Conservation (phyloP, 2,329 filamentous ascomycete genomes). For the Fusarium sp. region DNA sequence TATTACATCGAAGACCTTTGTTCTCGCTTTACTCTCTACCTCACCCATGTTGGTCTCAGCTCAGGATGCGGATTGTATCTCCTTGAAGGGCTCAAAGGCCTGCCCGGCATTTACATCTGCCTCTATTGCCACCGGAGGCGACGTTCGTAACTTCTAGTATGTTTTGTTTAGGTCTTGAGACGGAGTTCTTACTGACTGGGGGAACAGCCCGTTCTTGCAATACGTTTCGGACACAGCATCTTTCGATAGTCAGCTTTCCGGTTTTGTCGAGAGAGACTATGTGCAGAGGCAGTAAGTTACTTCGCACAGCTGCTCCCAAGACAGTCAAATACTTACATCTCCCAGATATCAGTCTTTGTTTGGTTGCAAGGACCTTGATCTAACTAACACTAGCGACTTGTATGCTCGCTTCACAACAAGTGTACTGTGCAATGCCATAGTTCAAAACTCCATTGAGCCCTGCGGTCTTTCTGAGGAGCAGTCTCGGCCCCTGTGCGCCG, state of each 20-base stretch:
- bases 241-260: slow-evolving; percentile 80
- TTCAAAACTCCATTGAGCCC: slow-evolving; percentile 82
- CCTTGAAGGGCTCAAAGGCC: slow-evolving; percentile 73
- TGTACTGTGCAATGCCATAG: slow-evolving; percentile 90
- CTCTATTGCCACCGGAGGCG: slow-evolving; percentile 73
- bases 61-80: slow-evolving; percentile 65
- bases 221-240: slow-evolving; percentile 79
- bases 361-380: slow-evolving; percentile 81
- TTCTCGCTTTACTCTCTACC: slow-evolving; percentile 43
- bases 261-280: slow-evolving; percentile 80
- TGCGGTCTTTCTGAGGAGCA: slow-evolving; percentile 75
- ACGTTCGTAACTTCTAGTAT: slow-evolving; percentile 72
- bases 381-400: slow-evolving; percentile 80
- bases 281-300: slow-evolving; percentile 78
- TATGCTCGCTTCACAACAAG: slow-evolving; percentile 95
- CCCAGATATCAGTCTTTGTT: slow-evolving; percentile 82
- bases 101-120: slow-evolving; percentile 79
- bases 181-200: slow-evolving; percentile 23
- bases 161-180: slow-evolving; percentile 45
- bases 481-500: slow-evolving; percentile 84
- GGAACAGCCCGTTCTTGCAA: slow-evolving; percentile 80
- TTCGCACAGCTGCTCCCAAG: background rate
- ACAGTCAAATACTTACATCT: slow-evolving; percentile 15
- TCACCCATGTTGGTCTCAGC: slow-evolving; percentile 49
- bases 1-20: slow-evolving; percentile 35